Percentiles rank a stretch among this genome's conserved stretches.
These are phyloP conservation scores for Pseudohyphozyma bogoriensis DNA, from an alignment of 768 basidiomycete species.

Conservation along the genomic window DNA sequence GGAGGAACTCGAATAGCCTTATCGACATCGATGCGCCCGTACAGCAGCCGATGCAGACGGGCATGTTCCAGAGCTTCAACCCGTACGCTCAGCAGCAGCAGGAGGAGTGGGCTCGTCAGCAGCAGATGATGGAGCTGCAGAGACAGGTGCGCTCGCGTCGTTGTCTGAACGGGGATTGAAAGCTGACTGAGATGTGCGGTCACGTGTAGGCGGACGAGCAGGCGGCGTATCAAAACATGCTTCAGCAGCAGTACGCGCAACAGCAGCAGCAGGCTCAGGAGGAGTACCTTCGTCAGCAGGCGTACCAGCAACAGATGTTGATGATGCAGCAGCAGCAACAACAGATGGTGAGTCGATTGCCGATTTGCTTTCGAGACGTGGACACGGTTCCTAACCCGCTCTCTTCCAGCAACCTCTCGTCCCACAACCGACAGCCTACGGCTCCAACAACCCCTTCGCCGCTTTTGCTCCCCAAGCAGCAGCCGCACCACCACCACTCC, in stretches of 20 bases:
- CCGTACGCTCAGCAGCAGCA: slow-evolving; percentile 47
- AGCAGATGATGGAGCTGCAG: slow-evolving; percentile 78
- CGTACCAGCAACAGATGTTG: slow-evolving; percentile 39
- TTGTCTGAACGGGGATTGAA: no score
- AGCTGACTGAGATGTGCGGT: background rate
- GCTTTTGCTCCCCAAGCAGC: slow-evolving; percentile 33
- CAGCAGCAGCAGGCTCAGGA: slow-evolving; percentile 33
- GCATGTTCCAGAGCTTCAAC: slow-evolving; percentile 73
- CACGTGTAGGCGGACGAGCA: background rate
- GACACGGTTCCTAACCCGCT: no score
- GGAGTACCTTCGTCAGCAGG: slow-evolving; percentile 45
- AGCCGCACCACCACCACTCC: slow-evolving; percentile 22
- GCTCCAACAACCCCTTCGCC: slow-evolving; percentile 95
- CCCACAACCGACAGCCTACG: slow-evolving; percentile 42
- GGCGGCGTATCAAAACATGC: slow-evolving; percentile 2
- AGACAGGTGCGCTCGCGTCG: slow-evolving; percentile 47
- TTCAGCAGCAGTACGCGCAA: slow-evolving; percentile 27
- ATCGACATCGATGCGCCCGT: slow-evolving; percentile 40
- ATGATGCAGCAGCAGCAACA: slow-evolving; percentile 34
- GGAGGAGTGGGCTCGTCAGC: slow-evolving; percentile 45
- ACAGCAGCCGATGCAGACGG: slow-evolving; percentile 46
- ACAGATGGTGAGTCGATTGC: no score
- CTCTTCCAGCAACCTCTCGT: slow-evolving; percentile 37
- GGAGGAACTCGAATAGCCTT: slow-evolving; percentile 22
- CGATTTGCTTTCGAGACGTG: no score